Percentiles rank a stretch among this genome's conserved stretches.
These are phyloP conservation scores for Aspergillaceae sp. DNA, from an alignment of 2,329 filamentous ascomycete genomes.

Conservation along the genomic window DNA sequence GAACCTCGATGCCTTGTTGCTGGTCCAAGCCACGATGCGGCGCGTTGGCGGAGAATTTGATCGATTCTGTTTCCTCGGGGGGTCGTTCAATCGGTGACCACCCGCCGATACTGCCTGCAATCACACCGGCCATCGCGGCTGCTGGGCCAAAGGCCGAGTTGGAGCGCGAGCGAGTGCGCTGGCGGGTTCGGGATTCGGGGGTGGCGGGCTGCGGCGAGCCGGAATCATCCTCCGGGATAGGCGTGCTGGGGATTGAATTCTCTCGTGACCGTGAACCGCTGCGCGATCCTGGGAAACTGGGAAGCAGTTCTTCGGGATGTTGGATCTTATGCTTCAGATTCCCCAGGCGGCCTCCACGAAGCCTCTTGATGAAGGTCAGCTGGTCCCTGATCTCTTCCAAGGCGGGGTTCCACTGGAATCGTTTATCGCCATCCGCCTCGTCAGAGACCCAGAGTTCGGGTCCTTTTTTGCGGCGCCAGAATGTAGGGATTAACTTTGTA, in stretches of 20 bases:
- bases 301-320: conserved; percentile 44
- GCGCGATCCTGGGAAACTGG: conserved; percentile 38
- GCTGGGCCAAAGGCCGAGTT: conserved; percentile 53
- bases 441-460: conserved; percentile 39
- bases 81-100: conserved; percentile 54
- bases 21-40: conserved; percentile 32
- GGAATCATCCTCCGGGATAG: conserved; percentile 41
- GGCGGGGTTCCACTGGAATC: conserved; percentile 51
- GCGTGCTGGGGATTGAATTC: conserved; percentile 46
- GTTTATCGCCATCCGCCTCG: conserved; percentile 40
- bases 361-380: conserved; percentile 53
- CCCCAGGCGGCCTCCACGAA: conserved; percentile 55
- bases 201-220: conserved; percentile 40
- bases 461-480: conserved; percentile 29
- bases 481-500: conserved; percentile 32
- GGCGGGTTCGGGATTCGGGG: conserved; percentile 45
- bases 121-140: conserved; percentile 56
- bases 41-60: conserved; percentile 29
- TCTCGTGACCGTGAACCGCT: conserved; percentile 34
- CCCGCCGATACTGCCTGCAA: conserved; percentile 57
- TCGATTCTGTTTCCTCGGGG: conserved; percentile 27
- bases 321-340: conserved; percentile 53
- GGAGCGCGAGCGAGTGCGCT: conserved; percentile 48
- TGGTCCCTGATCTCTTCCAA: conserved; percentile 57
- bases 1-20: conserved; percentile 39